A percentile compares a stretch with the other conserved stretches of the same genome.
Evolutionary conservation across 805 yeast species (phyloP).

Genomic region (Ogataea haglerorum): DNA sequence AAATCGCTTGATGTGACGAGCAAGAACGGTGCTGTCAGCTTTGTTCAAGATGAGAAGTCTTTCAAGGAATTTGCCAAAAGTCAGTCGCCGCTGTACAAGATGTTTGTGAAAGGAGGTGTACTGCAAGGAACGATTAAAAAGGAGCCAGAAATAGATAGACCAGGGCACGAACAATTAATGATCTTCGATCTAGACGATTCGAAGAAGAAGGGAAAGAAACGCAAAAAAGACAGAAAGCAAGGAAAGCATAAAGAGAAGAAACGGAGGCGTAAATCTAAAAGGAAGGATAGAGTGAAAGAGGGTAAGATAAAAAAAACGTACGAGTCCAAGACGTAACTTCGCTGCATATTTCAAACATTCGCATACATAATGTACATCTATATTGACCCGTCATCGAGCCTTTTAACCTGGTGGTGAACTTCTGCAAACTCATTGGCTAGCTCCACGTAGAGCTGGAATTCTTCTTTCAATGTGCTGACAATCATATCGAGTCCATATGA

Average conservation of each 20-base stretch:
- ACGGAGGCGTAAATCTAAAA: conserved; percentile 18
- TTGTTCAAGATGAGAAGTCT: conserved; percentile 43
- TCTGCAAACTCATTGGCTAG: conserved; percentile 72
- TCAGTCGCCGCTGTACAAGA: conserved; percentile 70
- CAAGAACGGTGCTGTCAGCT: conserved; percentile 8
- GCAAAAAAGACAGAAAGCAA: conserved; percentile 23
- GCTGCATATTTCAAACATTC: conserved; percentile 5
- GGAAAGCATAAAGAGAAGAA: conserved; percentile 19
- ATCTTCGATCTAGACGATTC: conserved; percentile 24
- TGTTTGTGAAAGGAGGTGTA: conserved; percentile 88
- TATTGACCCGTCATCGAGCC: conserved; percentile 19
- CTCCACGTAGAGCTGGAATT: conserved; percentile 69
- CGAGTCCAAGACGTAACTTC: conserved; percentile 9
- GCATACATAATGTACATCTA: conserved; percentile 11
- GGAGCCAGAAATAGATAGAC: conserved; percentile 2
- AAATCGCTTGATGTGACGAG: conserved; percentile 54
- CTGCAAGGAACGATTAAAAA: conserved; percentile 66
- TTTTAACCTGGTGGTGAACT: conserved; percentile 52
- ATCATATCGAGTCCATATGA: conserved; percentile 45
- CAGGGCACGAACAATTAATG: conserved; percentile 17
- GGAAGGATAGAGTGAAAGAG: conserved; percentile 17
- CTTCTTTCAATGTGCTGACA: conserved; percentile 61
- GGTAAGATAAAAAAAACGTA: conserved; percentile 15
- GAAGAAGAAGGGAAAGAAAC: conserved; percentile 27
- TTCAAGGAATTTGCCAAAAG: conserved; percentile 47